Conservation (phyloP, 139 green algal genomes). For the Chlorella ohadii region DNA sequence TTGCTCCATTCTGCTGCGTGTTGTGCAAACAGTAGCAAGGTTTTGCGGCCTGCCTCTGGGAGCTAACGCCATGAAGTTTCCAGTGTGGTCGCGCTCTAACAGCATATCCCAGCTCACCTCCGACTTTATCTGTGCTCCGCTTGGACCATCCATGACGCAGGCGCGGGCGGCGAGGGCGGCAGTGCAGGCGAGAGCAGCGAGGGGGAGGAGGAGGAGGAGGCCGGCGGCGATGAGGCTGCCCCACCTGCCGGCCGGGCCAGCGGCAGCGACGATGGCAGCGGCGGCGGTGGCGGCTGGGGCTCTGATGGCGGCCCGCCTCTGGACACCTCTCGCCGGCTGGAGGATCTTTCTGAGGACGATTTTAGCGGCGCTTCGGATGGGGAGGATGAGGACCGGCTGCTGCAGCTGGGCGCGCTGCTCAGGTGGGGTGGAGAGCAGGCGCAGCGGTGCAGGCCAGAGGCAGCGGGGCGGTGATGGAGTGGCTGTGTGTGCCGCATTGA, state of each 20-base stretch:
- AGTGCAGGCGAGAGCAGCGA: not conserved
- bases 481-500: too few species aligned
- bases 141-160: not conserved
- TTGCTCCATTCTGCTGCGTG: too few species aligned
- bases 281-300: not conserved
- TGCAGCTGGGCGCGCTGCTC: constrained; percentile 28
- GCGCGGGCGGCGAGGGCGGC: not conserved
- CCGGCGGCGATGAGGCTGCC: not conserved
- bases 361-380: constrained; percentile 29
- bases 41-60: too few species aligned
- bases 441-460: too few species aligned
- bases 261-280: not conserved
- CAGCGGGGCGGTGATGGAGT: too few species aligned
- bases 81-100: too few species aligned
- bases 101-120: too few species aligned
- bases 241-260: not conserved
- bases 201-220: not conserved
- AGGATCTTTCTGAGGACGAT: constrained; percentile 58
- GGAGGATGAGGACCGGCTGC: constrained; percentile 13
- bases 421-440: not conserved
- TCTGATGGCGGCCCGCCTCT: not conserved
- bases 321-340: not conserved
- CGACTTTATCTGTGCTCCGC: too few species aligned
- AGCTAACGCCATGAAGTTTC: too few species aligned
- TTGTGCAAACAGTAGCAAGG: too few species aligned